phyloP scores from a whole-genome alignment of 768 basidiomycete species.

The Hebeloma cylindrosporum region DNA sequence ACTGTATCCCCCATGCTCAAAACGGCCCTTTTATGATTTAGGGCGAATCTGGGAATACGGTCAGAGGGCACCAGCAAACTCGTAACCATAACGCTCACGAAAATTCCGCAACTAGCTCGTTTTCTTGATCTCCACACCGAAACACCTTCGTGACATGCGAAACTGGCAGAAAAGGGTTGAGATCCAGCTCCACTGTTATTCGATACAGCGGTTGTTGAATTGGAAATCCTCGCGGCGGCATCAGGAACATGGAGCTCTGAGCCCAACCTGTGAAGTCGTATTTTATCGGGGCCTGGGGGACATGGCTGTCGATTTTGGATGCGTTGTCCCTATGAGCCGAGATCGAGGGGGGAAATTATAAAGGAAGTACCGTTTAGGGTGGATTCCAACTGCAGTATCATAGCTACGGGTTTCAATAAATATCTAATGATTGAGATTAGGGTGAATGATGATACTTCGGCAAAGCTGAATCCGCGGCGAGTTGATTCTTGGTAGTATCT shows the following conservation, averaged over 20 bases:
- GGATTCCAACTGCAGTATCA: no score
- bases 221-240: conserved; percentile 31
- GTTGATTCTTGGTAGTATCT: no score
- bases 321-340: neutral
- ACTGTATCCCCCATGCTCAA: conserved; percentile 40
- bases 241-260: conserved; percentile 34
- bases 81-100: conserved; percentile 27
- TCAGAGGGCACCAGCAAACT: conserved; percentile 28
- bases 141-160: conserved; percentile 42
- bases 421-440: no score
- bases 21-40: conserved; percentile 42
- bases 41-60: conserved; percentile 31
- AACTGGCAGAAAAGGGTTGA: conserved; percentile 47
- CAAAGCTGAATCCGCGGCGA: no score
- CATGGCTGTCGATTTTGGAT: conserved; percentile 1
- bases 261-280: conserved; percentile 42
- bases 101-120: conserved; percentile 33
- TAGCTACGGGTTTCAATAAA: no score
- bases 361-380: no score
- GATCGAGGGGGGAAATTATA: no score
- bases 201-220: conserved; percentile 37
- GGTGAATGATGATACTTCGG: no score
- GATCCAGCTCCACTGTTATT: conserved; percentile 42
- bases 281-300: conserved; percentile 27
- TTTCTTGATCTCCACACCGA: conserved; percentile 25